These are phyloP conservation scores for Cyanidioschyzon merolae DNA, from an alignment of 23 red algal species.

Conservation along the genomic window DNA sequence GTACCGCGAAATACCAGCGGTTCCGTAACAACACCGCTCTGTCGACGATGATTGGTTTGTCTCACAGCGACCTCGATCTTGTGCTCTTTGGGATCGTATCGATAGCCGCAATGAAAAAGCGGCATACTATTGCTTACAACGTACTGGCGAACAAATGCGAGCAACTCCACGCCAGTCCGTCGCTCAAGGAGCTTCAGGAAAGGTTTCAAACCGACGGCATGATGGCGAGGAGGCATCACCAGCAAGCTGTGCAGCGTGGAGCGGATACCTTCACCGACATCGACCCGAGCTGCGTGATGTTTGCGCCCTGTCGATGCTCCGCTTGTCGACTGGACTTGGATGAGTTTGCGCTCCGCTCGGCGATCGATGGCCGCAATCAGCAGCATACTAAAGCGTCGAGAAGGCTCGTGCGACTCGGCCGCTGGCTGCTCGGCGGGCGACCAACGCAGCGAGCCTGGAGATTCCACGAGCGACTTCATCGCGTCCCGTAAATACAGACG, in stretches of 20 bases:
- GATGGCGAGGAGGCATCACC: constrained; percentile 18
- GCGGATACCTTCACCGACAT: neutral
- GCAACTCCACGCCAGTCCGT: constrained; percentile 36
- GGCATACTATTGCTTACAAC: constrained; percentile 37
- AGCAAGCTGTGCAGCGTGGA: constrained; percentile 26
- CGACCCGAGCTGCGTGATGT: neutral
- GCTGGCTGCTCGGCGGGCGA: constrained; percentile 30
- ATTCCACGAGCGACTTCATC: constrained; percentile 33
- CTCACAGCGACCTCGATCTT: constrained; percentile 57
- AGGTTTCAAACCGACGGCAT: constrained; percentile 35
- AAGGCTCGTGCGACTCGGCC: constrained; percentile 13
- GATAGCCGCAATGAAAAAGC: constrained; percentile 45
- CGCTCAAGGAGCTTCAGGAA: constrained; percentile 45
- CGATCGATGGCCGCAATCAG: constrained; percentile 51
- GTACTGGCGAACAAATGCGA: constrained; percentile 55
- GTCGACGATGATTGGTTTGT: constrained; percentile 26
- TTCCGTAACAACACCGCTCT: neutral
- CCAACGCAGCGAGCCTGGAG: neutral
- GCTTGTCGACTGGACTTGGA: constrained; percentile 17
- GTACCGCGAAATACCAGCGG: constrained; percentile 37
- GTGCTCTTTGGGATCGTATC: constrained; percentile 61
- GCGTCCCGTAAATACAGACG: constrained; percentile 36
- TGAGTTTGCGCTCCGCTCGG: constrained; percentile 42
- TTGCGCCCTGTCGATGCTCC: neutral
- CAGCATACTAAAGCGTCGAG: constrained; percentile 29